These are phyloP conservation scores for Casaregolazyma suthepensis DNA, from an alignment of 1,139 yeast species.

Conservation along the genomic window DNA sequence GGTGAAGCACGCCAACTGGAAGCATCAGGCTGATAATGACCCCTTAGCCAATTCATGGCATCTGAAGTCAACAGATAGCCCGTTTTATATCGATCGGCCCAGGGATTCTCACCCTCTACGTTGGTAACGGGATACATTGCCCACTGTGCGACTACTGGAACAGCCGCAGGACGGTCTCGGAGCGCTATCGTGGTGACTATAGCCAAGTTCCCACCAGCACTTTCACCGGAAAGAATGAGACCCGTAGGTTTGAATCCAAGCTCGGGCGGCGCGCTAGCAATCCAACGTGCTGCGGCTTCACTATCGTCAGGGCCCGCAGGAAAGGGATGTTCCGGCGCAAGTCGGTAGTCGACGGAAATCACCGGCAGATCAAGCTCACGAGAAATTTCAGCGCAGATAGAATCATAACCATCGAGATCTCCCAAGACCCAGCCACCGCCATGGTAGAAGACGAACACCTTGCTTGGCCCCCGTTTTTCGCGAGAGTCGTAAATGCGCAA, in stretches of 20 bases:
- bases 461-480: background rate
- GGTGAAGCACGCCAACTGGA: background rate
- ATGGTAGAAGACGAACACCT: slow-evolving; percentile 40
- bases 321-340: slow-evolving; percentile 45
- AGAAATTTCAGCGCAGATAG: slow-evolving; percentile 38
- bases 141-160: background rate
- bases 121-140: background rate
- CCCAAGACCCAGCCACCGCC: slow-evolving; percentile 47
- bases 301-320: slow-evolving; percentile 47
- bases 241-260: slow-evolving; percentile 34
- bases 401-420: slow-evolving; percentile 40
- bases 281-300: slow-evolving; percentile 32
- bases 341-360: slow-evolving; percentile 37
- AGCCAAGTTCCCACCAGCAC: slow-evolving; percentile 42
- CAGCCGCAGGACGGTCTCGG: slow-evolving; percentile 8
- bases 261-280: slow-evolving; percentile 21
- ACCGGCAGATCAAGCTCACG: slow-evolving; percentile 11
- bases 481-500: background rate
- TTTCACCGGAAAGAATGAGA: slow-evolving; percentile 40
- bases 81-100: background rate
- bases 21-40: background rate
- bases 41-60: background rate
- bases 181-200: slow-evolving; percentile 34
- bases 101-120: background rate
- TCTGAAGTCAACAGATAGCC: background rate